Conservation (phyloP, 371 early-diverging fungal species). For the Circinella umbellata region DNA sequence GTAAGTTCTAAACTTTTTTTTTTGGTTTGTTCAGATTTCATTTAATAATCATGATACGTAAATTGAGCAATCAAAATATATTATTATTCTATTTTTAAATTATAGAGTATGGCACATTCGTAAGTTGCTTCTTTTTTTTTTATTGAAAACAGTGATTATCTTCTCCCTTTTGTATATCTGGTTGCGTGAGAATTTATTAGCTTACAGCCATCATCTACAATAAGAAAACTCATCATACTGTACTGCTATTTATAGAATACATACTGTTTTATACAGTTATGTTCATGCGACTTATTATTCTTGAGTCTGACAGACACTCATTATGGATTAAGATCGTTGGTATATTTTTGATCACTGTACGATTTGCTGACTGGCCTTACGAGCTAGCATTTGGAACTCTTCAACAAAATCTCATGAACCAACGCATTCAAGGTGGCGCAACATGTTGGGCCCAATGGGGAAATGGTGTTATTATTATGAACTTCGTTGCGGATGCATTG, state of each 20-base stretch:
- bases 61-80: too few relatives aligned
- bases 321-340: constrained; percentile 47
- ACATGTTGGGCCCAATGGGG: constrained; percentile 56
- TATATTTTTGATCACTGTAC: constrained; percentile 34
- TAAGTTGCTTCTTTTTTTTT: constrained; percentile 12
- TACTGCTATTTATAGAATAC: constrained; percentile 9
- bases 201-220: too few relatives aligned
- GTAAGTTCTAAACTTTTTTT: constrained; percentile 31
- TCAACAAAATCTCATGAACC: constrained; percentile 19
- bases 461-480: constrained; percentile 46
- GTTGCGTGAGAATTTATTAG: too few relatives aligned
- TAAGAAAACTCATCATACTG: too few relatives aligned
- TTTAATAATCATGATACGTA: neutral
- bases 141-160: neutral
- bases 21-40: neutral
- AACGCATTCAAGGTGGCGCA: constrained; percentile 20
- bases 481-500: constrained; percentile 49
- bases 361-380: constrained; percentile 56
- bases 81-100: constrained; percentile 7
- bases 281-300: constrained; percentile 49
- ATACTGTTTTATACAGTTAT: constrained; percentile 43
- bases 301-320: constrained; percentile 39
- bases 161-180: too few relatives aligned
- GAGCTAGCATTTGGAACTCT: constrained; percentile 39
- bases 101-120: constrained; percentile 42